Evolutionary conservation across 2,329 filamentous ascomycete genomes (phyloP).

Genomic region (Clarireedia paspali): DNA sequence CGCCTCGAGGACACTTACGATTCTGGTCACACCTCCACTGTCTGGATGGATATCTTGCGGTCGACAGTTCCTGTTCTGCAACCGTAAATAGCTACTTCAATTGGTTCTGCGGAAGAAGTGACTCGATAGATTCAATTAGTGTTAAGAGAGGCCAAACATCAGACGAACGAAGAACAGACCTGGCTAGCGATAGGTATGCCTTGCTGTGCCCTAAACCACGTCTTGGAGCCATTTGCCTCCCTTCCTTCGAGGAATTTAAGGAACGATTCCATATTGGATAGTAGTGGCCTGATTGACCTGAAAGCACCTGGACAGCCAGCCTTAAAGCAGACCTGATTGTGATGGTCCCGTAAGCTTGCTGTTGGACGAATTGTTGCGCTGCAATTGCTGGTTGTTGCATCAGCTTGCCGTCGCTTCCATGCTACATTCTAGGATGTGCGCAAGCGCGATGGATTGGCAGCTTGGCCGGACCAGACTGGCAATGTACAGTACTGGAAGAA

Average conservation of each 20-base stretch:
- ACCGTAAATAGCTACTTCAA: neutral
- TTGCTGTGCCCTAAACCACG: conserved; percentile 3
- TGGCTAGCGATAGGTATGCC: neutral
- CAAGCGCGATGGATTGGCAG: neutral
- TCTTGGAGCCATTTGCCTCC: neutral
- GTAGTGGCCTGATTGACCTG: too few relatives aligned
- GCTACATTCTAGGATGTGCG: neutral
- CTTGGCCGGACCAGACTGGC: neutral
- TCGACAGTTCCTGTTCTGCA: too few relatives aligned
- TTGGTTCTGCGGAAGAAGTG: neutral
- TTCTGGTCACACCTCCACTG: neutral
- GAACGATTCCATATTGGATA: neutral
- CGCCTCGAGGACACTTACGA: neutral
- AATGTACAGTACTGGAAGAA: neutral
- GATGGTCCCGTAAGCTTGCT: too few relatives aligned
- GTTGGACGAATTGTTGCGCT: too few relatives aligned
- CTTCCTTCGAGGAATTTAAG: neutral
- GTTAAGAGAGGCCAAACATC: neutral
- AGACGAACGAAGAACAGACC: neutral
- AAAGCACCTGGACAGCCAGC: too few relatives aligned
- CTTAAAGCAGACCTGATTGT: too few relatives aligned
- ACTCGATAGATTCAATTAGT: neutral
- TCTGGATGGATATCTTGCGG: too few relatives aligned
- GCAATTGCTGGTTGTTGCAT: too few relatives aligned
- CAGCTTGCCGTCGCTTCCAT: too few relatives aligned